Base-by-base conservation (phyloP, 148 eudicot species). In the Rheum nobile region DNA sequence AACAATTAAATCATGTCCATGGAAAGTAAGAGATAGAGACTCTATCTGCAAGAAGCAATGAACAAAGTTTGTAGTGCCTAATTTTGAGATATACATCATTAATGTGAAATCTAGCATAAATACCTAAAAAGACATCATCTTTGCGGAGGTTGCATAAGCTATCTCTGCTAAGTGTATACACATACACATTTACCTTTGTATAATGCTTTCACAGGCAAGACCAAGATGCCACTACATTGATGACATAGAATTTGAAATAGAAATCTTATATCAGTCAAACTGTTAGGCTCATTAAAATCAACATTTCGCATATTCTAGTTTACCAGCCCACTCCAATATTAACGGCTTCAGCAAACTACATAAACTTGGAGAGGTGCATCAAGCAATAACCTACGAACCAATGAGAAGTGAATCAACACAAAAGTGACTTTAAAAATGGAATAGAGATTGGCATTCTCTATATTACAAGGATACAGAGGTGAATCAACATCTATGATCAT, bases 1-100 rank as follows among this genome's bases (percentile, higher is more conserved):
- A 78, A 93, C 91, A 4, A 93, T 85, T 28, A 95, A 89, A 84
- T 95, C 98, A 75, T 95, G 98, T 13, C 98, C 98, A 54, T 95
- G 98, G 78, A 91, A 95, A 74, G 98, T 95, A 54, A 95, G 96
- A 1, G 98, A 91, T 12, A 95, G 79, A 74, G 98, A 95, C 78
- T 95, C 98, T 72, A 95, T 95, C 98, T 95, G 97, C 92, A 87
- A 67, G 69, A 67, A 67, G 50, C 11, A 74, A 61, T 8, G 5
- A 9, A 63, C 41, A 11, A 43, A 43, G 19, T 46, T 14, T 13
- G 4, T 46, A 46, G 52, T 42, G 4, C n/a, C 52, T 46, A 14
- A 46, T 46, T 46, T 46, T 46, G n/a, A 46, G 52, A 46, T 13
- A 17, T 46, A 14, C n/a, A 4, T 16, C 52, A 46, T 13, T 17